A percentile compares a stretch with the other conserved stretches of the same genome.
phyloP scores from a whole-genome alignment of 2,329 filamentous ascomycete genomes.

The Aspergillus sergii region DNA sequence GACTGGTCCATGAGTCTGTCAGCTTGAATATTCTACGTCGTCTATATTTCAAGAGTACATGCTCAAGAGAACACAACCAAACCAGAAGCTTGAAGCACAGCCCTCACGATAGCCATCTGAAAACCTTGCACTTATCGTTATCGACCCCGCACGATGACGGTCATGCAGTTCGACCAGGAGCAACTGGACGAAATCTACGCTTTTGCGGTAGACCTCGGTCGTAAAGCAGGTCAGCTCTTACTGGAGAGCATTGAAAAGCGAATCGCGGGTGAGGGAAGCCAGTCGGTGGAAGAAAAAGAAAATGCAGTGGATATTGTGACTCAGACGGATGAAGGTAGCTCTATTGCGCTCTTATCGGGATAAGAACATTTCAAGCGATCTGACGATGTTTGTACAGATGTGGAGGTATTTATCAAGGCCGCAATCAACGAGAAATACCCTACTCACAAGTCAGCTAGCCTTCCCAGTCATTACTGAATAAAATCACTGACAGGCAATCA shows the following conservation, averaged over 20 bases:
- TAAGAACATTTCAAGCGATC: background rate
- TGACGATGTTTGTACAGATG: constrained; percentile 52
- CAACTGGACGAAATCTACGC: constrained; percentile 68
- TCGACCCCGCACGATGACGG: constrained; percentile 22
- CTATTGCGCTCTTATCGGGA: background rate
- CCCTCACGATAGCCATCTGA: background rate
- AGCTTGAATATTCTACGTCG: background rate
- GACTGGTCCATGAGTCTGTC: background rate
- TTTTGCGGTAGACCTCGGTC: constrained; percentile 71
- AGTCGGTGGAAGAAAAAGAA: constrained; percentile 66
- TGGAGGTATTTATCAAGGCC: constrained; percentile 69
- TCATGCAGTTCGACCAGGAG: constrained; percentile 26
- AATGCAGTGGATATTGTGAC: constrained; percentile 78
- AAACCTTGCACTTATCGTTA: background rate
- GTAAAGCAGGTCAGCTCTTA: constrained; percentile 69
- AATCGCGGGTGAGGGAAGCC: constrained; percentile 45
- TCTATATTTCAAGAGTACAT: too few relatives aligned
- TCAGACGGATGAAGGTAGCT: constrained; percentile 69
- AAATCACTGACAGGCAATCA: background rate
- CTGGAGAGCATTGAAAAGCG: constrained; percentile 64
- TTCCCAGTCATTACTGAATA: background rate
- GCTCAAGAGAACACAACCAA: too few relatives aligned
- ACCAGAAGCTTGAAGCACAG: background rate
- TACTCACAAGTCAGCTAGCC: constrained; percentile 60
- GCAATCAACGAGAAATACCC: constrained; percentile 65